phyloP scores from a whole-genome alignment of 306 rosid species.

The Malus sylvestris region DNA sequence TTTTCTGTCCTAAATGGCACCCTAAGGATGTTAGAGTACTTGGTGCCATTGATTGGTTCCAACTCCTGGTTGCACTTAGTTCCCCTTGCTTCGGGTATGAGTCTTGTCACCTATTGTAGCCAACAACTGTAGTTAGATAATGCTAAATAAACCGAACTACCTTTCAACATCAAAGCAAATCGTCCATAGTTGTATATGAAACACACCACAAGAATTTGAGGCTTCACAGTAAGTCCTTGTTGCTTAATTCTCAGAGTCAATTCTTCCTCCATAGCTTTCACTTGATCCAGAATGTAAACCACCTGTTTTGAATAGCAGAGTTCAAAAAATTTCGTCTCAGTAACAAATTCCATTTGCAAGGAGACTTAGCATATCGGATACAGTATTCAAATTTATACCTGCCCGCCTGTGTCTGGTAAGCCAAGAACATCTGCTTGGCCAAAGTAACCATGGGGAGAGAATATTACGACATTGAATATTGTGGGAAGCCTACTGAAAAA shows the following conservation, averaged over 20 bases:
- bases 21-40: slow-evolving; percentile 66
- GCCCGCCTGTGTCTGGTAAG: slow-evolving; percentile 96
- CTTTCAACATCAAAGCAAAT: neutral
- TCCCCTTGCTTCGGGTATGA: slow-evolving; percentile 84
- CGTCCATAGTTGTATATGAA: neutral
- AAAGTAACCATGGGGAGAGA: slow-evolving; percentile 90
- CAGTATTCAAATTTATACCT: slow-evolving; percentile 34
- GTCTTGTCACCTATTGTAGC: slow-evolving; percentile 57
- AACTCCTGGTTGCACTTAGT: slow-evolving; percentile 76
- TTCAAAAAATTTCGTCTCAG: neutral
- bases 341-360: neutral
- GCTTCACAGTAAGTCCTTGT: slow-evolving; percentile 69
- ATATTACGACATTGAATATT: slow-evolving; percentile 70
- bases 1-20: slow-evolving; percentile 69
- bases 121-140: neutral
- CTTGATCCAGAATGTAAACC: slow-evolving; percentile 92
- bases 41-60: slow-evolving; percentile 67
- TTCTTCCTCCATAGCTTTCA: slow-evolving; percentile 78
- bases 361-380: neutral
- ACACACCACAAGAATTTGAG: slow-evolving; percentile 83
- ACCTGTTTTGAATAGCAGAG: slow-evolving; percentile 35
- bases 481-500: slow-evolving; percentile 69
- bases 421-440: slow-evolving; percentile 95
- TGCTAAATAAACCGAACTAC: neutral
- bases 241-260: slow-evolving; percentile 57